These are phyloP conservation scores for Macrotyloma uniflorum DNA, from an alignment of 306 rosid species.

Conservation along the genomic window DNA sequence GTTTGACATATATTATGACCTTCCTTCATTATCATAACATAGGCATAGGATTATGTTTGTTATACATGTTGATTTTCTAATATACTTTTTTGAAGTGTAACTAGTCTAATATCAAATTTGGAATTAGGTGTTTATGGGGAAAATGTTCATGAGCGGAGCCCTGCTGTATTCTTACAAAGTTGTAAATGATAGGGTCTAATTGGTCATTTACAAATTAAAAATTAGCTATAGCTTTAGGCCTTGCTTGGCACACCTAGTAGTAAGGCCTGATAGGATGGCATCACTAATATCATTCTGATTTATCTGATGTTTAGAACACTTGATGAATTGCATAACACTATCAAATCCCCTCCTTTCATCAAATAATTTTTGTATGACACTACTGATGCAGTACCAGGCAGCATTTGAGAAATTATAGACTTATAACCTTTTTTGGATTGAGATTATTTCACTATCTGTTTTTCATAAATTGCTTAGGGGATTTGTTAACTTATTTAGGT, in stretches of 20 bases:
- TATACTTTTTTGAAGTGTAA: background rate
- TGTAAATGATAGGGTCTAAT: constrained; percentile 6
- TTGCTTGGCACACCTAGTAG: background rate
- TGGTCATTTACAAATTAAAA: background rate
- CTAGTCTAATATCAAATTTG: background rate
- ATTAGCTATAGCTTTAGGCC: background rate
- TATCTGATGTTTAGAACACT: background rate
- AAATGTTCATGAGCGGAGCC: background rate
- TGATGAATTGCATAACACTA: background rate
- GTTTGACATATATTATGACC: constrained; percentile 5
- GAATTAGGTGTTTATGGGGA: background rate
- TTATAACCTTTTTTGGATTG: background rate
- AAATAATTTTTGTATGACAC: background rate
- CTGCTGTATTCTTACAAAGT: constrained; percentile 6
- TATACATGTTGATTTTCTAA: constrained; percentile 5
- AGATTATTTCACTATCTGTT: background rate
- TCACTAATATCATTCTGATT: background rate
- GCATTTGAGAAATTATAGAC: background rate
- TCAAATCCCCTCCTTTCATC: background rate
- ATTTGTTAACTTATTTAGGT: background rate
- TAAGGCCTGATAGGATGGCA: background rate
- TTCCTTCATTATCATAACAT: background rate
- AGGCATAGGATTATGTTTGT: constrained; percentile 1
- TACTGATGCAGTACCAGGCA: background rate
- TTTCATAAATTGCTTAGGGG: background rate